Base-by-base conservation (phyloP, 31 red algal species). In the Asparagopsis taxiformis region DNA sequence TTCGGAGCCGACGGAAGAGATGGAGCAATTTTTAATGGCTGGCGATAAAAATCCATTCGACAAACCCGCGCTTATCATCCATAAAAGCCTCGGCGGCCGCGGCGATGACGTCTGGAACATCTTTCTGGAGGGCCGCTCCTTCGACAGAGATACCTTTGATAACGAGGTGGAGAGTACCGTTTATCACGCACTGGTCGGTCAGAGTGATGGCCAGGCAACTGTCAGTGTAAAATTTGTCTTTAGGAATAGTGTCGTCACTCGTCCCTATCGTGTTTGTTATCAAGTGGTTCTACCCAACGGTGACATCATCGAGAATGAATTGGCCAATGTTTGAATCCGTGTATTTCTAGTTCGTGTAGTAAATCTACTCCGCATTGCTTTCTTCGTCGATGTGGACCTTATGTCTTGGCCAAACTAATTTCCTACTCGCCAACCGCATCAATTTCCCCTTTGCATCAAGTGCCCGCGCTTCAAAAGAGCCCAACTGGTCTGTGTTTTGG, bases 201-300 rank as follows among this genome's bases (percentile, higher is more conserved):
- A 31, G 1, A 17, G 6, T 38, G 6, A 25, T 2, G 20, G 19
- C 17, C 24, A 46, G 20, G 88, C 88, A 16, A 36, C 59, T 22
- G 37, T 91, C 61, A 91, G 72, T 36, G 41, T 84, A 19, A 33
- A 51, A n/a, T 85, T 91, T 37, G 54, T 76, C 38, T 91, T 84
- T 44, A 75, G 62, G 30, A 67, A 82, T 46, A 35, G 31, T 10
- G 60, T 65, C 22, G 61, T 65, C 56, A 85, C 75, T 34, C 11
- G 78, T 6, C 88, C 88, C n/a, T 91, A 91, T 70, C 84, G 85
- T 37, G 46, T 91, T 30, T 38, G 44, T 6, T 91, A 84, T 30
- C 51, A 65, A 17, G 78, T 91, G 38, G 66, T 77, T 34, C 59
- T 84, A 16, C 72, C 78, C 60, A 72, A 79, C 57, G 88, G 88